These are phyloP conservation scores for Ophiostoma pallidulum DNA, from an alignment of 2,329 filamentous ascomycete genomes.

Conservation along the genomic window DNA sequence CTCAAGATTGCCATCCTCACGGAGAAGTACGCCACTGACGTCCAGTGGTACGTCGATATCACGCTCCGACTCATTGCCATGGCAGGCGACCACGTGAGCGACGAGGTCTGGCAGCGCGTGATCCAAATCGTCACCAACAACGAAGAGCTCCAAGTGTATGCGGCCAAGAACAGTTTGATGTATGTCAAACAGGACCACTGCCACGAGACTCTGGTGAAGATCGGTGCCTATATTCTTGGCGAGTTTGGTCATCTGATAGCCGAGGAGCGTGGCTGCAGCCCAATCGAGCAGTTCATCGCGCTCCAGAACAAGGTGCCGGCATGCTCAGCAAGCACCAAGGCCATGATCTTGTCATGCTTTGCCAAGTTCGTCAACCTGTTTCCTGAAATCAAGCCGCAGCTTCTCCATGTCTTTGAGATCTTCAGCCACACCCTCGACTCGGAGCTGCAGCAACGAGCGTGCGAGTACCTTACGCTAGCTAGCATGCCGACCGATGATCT, in stretches of 20 bases:
- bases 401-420: slow-evolving; percentile 78
- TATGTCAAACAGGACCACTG: slow-evolving; percentile 90
- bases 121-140: slow-evolving; percentile 99
- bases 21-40: slow-evolving; percentile 95
- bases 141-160: slow-evolving; percentile 94
- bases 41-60: slow-evolving; percentile 99
- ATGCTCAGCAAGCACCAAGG: slow-evolving; percentile 80
- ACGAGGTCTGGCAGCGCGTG: slow-evolving; percentile 97
- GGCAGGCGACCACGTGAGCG: slow-evolving; percentile 96
- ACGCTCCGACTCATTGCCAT: slow-evolving; percentile 89
- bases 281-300: slow-evolving; percentile 93
- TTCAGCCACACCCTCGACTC: slow-evolving; percentile 94
- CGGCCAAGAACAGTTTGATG: slow-evolving; percentile 82
- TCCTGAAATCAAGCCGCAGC: slow-evolving; percentile 93
- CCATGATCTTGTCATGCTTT: slow-evolving; percentile 90
- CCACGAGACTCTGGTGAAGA: slow-evolving; percentile 96
- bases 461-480: slow-evolving; percentile 83
- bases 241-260: slow-evolving; percentile 97
- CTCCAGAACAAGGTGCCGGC: slow-evolving; percentile 82
- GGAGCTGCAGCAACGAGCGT: slow-evolving; percentile 91
- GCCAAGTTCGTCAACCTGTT: slow-evolving; percentile 98
- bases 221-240: slow-evolving; percentile 89
- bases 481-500: slow-evolving; percentile 83
- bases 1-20: slow-evolving; percentile 97
- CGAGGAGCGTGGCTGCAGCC: slow-evolving; percentile 83